Conservation (phyloP, 441 rosid species). For the Brassica balearica region DNA sequence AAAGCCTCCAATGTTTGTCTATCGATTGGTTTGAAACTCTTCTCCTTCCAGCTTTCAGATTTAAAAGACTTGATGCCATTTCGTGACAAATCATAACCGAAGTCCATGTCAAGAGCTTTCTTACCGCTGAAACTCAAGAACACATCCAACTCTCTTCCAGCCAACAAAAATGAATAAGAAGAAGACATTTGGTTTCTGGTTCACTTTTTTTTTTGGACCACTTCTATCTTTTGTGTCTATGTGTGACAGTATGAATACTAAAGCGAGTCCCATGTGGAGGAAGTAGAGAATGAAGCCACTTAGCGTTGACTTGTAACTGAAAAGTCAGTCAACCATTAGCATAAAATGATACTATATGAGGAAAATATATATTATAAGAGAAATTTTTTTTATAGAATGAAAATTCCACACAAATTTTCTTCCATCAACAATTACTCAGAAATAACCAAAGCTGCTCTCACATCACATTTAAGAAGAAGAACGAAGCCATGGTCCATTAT, state of each 20-base stretch:
- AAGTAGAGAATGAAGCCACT: not conserved
- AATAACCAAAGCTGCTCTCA: not conserved
- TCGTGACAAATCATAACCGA: not conserved
- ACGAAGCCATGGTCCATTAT: not conserved
- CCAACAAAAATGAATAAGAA: not conserved
- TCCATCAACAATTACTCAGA: not conserved
- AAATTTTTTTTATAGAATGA: not conserved
- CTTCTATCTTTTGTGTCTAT: not conserved
- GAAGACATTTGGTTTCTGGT: not conserved
- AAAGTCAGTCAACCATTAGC: slow-evolving; percentile 1
- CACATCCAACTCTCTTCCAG: not conserved
- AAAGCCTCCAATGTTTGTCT: not conserved
- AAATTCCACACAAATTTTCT: not conserved
- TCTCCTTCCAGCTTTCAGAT: slow-evolving; percentile 2
- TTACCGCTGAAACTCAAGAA: slow-evolving; percentile 8
- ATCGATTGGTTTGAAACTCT: not conserved
- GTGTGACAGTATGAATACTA: not conserved
- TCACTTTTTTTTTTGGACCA: not conserved
- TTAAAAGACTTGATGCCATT: slow-evolving; percentile 7
- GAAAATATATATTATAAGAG: not conserved
- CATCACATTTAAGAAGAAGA: not conserved
- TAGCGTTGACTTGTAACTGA: not conserved
- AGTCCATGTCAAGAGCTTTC: not conserved
- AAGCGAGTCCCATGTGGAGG: not conserved
- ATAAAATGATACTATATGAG: not conserved